Conservation (phyloP, 2,329 filamentous ascomycete species). For the Alternaria longipes region DNA sequence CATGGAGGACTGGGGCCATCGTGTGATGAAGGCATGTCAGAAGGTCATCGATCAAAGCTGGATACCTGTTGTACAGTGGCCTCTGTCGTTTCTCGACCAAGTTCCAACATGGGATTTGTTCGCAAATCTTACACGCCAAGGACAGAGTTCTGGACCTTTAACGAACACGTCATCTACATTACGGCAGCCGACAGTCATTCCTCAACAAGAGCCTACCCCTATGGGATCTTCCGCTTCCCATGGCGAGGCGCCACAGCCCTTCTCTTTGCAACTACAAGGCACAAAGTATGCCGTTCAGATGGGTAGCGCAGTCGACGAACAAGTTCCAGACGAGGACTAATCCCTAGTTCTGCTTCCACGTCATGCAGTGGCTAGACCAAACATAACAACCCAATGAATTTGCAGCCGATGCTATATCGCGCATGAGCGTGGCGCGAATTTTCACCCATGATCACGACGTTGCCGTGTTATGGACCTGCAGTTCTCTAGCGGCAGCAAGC, state of each 20-base stretch:
- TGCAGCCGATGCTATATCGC: background rate
- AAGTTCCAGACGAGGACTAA: background rate
- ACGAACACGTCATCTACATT: slow-evolving; percentile 7
- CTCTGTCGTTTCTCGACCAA: slow-evolving; percentile 28
- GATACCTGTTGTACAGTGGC: slow-evolving; percentile 39
- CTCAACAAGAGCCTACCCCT: slow-evolving; percentile 6
- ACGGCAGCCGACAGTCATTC: slow-evolving; percentile 6
- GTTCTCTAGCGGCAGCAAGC: slow-evolving; percentile 7
- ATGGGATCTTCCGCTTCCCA: background rate
- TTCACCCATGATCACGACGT: background rate
- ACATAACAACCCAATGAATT: background rate
- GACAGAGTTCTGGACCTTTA: background rate
- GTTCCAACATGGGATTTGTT: slow-evolving; percentile 17
- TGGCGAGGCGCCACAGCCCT: background rate
- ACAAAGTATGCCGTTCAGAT: background rate
- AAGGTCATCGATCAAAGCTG: slow-evolving; percentile 37
- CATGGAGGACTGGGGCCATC: slow-evolving; percentile 48
- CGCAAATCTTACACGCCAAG: slow-evolving; percentile 1
- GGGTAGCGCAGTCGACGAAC: background rate
- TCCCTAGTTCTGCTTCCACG: background rate
- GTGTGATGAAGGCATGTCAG: slow-evolving; percentile 35
- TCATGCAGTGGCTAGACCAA: background rate
- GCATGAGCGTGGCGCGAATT: background rate
- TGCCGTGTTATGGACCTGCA: slow-evolving; percentile 1
- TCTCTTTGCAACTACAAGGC: background rate